Conservation (phyloP, 148 eudicot genomes). For the Camellia japonica region DNA sequence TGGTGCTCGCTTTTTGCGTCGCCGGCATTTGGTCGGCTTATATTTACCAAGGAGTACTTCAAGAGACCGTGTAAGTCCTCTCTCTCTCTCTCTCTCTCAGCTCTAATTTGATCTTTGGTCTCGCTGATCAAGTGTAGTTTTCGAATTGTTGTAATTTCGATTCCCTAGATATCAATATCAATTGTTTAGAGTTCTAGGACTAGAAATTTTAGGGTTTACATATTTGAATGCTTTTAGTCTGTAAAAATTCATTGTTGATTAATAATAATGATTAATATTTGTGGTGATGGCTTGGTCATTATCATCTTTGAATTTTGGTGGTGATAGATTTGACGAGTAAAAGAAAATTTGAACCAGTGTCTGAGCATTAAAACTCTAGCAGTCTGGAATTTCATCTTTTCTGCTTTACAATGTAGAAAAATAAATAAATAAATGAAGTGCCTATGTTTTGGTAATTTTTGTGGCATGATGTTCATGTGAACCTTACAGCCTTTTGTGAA, state of each 20-base stretch:
- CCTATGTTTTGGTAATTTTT: background rate
- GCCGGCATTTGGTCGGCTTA: slow-evolving; percentile 97
- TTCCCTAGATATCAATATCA: background rate
- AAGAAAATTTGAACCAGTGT: background rate
- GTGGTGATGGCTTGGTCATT: background rate
- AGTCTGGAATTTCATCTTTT: background rate
- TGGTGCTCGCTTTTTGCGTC: slow-evolving; percentile 69
- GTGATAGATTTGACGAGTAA: background rate
- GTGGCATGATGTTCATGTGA: background rate
- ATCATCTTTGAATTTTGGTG: background rate
- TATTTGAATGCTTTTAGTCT: background rate
- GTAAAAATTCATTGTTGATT: background rate
- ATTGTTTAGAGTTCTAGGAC: background rate
- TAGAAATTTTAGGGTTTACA: background rate
- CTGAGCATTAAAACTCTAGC: background rate
- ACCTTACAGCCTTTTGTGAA: background rate
- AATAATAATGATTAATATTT: no score
- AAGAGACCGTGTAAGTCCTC: slow-evolving; percentile 69
- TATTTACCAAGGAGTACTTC: slow-evolving; percentile 95
- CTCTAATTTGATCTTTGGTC: background rate
- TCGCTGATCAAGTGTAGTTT: background rate
- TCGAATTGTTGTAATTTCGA: slow-evolving; percentile 2
- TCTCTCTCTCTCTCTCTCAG: background rate
- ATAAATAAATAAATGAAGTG: background rate
- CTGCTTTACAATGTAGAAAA: background rate